phyloP scores from a whole-genome alignment of 169 alveolate species.

The Cryptosporidium viatorum region DNA sequence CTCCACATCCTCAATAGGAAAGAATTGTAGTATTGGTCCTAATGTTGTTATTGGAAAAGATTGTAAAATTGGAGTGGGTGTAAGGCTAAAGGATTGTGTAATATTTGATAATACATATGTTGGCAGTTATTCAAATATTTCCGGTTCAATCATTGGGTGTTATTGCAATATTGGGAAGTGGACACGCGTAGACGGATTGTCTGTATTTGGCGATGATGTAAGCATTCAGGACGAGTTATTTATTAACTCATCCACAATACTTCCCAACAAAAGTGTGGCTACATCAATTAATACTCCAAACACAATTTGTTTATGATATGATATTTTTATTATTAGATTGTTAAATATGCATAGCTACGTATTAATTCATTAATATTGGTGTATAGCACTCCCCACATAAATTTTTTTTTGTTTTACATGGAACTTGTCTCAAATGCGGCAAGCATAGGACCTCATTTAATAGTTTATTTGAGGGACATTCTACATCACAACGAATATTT shows the following conservation, averaged over 20 bases:
- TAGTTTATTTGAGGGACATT: background rate
- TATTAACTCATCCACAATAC: slow-evolving; percentile 88
- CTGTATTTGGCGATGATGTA: slow-evolving; percentile 95
- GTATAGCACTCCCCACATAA: slow-evolving; percentile 1
- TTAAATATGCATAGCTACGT: background rate
- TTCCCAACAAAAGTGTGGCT: slow-evolving; percentile 89
- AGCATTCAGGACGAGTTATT: slow-evolving; percentile 88
- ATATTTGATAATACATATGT: slow-evolving; percentile 87
- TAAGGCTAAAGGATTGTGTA: slow-evolving; percentile 88
- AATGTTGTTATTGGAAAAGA: slow-evolving; percentile 93
- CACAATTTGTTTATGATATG: slow-evolving; percentile 33
- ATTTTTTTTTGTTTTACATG: background rate
- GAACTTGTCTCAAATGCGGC: slow-evolving; percentile 44
- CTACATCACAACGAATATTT: background rate
- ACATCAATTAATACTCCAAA: slow-evolving; percentile 29
- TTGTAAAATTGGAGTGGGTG: slow-evolving; percentile 92
- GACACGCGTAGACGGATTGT: slow-evolving; percentile 93
- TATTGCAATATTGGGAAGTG: slow-evolving; percentile 92
- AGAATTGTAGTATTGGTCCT: slow-evolving; percentile 91
- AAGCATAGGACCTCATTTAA: background rate
- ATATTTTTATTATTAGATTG: background rate
- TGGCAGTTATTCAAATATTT: slow-evolving; percentile 86
- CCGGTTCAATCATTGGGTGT: slow-evolving; percentile 93
- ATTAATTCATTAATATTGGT: background rate
- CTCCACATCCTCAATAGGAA: slow-evolving; percentile 86